Conservation (phyloP, 257 asterid genomes). For the Capsicum chinense region DNA sequence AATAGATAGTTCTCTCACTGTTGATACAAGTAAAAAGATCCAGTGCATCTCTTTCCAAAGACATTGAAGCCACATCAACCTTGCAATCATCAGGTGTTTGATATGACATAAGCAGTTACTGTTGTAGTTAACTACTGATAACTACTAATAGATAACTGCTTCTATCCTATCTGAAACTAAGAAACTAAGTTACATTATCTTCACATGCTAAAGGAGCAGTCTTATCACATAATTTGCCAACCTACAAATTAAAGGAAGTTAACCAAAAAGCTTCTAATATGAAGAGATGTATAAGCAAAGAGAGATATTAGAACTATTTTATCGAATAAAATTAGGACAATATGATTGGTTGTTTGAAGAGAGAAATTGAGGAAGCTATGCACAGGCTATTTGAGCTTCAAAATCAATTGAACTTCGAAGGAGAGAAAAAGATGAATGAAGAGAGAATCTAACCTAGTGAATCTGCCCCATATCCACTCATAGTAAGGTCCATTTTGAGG, state of each 20-base stretch:
- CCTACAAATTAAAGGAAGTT: not conserved
- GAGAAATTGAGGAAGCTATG: slow-evolving; percentile 11
- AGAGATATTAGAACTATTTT: not conserved
- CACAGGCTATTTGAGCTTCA: not conserved
- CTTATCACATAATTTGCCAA: not conserved
- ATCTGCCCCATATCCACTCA: not conserved
- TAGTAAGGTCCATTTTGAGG: not conserved
- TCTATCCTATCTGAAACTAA: too few species aligned
- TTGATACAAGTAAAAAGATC: too few species aligned
- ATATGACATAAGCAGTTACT: too few species aligned
- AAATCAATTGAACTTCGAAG: not conserved
- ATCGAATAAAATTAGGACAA: not conserved
- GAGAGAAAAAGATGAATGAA: not conserved
- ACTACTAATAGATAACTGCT: too few species aligned
- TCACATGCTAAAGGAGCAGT: too few species aligned
- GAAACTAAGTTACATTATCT: too few species aligned
- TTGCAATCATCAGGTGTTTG: too few species aligned
- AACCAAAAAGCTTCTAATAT: not conserved
- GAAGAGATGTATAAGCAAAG: slow-evolving; percentile 10
- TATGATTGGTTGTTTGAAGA: not conserved
- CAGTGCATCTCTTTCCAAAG: too few species aligned
- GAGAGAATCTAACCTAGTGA: slow-evolving; percentile 6
- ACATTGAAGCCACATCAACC: too few species aligned
- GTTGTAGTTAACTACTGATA: too few species aligned
- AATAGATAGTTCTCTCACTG: too few species aligned